Percentiles rank a stretch among this genome's conserved stretches.
Evolutionary conservation across 352 stramenopile species (phyloP).

Genomic region (Globisporangium cederbergense): DNA sequence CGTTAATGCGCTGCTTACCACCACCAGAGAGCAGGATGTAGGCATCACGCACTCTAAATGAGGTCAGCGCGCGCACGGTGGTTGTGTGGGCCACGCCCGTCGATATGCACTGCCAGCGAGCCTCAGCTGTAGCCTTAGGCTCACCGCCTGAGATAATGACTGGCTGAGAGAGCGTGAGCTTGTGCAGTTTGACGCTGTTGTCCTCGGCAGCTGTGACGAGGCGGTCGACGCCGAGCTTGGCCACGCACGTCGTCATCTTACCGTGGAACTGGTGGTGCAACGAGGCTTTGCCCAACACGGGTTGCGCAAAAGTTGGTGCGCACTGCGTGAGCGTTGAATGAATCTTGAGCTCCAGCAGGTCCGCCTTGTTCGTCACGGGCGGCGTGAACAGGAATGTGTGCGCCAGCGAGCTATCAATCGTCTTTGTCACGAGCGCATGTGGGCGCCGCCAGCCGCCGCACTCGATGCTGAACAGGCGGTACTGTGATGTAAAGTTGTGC

Average conservation of each 20-base stretch:
- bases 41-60: slow-evolving; percentile 31
- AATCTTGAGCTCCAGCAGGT: slow-evolving; percentile 60
- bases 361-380: slow-evolving; percentile 39
- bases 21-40: slow-evolving; percentile 69
- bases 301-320: not conserved
- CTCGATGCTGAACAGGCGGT: slow-evolving; percentile 71
- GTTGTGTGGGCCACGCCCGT: slow-evolving; percentile 76
- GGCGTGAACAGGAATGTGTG: slow-evolving; percentile 75
- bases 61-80: slow-evolving; percentile 63
- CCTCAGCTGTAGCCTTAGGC: not conserved
- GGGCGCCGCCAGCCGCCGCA: slow-evolving; percentile 83
- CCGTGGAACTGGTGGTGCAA: slow-evolving; percentile 71
- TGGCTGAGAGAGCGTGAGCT: slow-evolving; percentile 15
- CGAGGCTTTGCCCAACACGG: slow-evolving; percentile 32
- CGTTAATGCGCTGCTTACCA: slow-evolving; percentile 79
- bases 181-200: slow-evolving; percentile 79
- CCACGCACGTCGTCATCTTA: slow-evolving; percentile 69
- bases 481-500: slow-evolving; percentile 69
- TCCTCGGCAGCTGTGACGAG: slow-evolving; percentile 78
- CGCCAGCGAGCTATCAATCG: slow-evolving; percentile 14
- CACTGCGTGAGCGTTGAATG: slow-evolving; percentile 41
- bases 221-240: slow-evolving; percentile 36
- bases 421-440: slow-evolving; percentile 41
- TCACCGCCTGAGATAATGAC: not conserved
- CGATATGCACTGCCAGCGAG: slow-evolving; percentile 43